Percentiles rank a stretch among this genome's conserved stretches.
phyloP scores from a whole-genome alignment of 2,329 filamentous ascomycete species.

The Didymella arachidicola region DNA sequence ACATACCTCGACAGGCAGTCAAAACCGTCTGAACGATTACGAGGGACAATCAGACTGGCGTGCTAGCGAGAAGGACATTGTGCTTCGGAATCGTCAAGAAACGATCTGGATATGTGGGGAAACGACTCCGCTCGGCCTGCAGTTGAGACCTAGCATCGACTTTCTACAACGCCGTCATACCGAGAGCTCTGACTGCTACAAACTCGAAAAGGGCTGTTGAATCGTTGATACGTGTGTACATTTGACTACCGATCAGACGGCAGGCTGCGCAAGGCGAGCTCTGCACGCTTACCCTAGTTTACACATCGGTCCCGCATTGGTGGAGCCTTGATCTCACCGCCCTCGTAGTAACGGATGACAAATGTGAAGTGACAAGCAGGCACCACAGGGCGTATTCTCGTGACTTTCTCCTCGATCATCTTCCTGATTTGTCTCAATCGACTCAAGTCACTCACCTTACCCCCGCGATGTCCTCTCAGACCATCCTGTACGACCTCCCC shows the following conservation, averaged over 20 bases:
- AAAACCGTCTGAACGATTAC: neutral
- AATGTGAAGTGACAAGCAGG: neutral
- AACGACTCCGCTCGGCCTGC: neutral
- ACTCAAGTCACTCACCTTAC: neutral
- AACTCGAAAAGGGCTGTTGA: neutral
- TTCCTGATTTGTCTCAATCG: neutral
- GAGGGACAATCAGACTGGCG: neutral
- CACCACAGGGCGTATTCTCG: neutral
- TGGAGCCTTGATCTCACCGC: conserved; percentile 11
- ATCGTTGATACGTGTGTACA: neutral
- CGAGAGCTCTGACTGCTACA: neutral
- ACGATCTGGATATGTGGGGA: neutral
- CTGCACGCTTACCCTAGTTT: neutral
- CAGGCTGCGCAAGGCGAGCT: neutral
- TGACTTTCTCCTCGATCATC: neutral
- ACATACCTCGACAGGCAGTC: neutral
- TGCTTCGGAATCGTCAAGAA: neutral
- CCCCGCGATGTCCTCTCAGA: conserved; percentile 42
- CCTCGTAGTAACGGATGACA: conserved; percentile 6
- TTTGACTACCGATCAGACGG: neutral
- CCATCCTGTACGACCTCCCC: conserved; percentile 70
- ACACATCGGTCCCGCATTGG: conserved; percentile 1
- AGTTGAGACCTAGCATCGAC: neutral
- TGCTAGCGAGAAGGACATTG: neutral
- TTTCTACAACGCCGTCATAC: neutral